phyloP scores from a whole-genome alignment of 2,329 filamentous ascomycete genomes.

The Calonectria fujianensis region DNA sequence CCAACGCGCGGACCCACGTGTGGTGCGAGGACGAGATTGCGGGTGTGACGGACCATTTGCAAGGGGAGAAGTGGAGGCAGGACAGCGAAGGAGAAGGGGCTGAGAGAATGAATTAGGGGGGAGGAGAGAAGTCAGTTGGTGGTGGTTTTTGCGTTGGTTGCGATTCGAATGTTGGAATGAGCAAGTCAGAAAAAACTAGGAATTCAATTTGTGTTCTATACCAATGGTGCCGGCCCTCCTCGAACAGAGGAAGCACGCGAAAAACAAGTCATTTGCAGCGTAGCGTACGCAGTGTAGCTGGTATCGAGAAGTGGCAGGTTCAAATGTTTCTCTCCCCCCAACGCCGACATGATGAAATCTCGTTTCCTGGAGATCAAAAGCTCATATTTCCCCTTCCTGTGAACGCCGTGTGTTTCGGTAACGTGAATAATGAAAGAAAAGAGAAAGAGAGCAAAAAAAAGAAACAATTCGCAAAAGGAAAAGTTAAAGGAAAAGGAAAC shows the following conservation, averaged over 20 bases:
- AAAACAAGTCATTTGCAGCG: conserved; percentile 25
- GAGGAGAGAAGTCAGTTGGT: no score
- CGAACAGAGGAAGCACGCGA: conserved; percentile 1
- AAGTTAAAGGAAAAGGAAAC: neutral
- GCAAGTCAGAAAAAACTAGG: conserved; percentile 2
- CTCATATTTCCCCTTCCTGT: conserved; percentile 20
- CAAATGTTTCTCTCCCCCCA: conserved; percentile 28
- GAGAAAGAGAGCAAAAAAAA: conserved; percentile 14
- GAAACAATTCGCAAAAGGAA: conserved; percentile 6
- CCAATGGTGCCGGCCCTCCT: conserved; percentile 5
- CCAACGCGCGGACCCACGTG: conserved; percentile 61
- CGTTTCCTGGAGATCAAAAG: conserved; percentile 29
- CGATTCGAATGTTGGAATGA: neutral
- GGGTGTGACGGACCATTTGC: conserved; percentile 68
- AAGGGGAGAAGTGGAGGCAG: conserved; percentile 51
- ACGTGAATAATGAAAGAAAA: neutral
- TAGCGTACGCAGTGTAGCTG: conserved; percentile 33
- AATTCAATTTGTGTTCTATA: conserved; percentile 29
- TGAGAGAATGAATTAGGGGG: conserved; percentile 39
- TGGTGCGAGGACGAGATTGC: conserved; percentile 68
- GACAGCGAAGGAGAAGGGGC: conserved; percentile 50
- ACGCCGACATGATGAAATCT: conserved; percentile 36
- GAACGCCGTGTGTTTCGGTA: conserved; percentile 32
- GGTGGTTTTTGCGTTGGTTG: neutral
- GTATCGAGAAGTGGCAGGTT: conserved; percentile 32